Evolutionary conservation across 495 filamentous ascomycete genomes (phyloP), one percentile per base, ranked within the genome.

Genomic region (Penicillium subrubescens): DNA sequence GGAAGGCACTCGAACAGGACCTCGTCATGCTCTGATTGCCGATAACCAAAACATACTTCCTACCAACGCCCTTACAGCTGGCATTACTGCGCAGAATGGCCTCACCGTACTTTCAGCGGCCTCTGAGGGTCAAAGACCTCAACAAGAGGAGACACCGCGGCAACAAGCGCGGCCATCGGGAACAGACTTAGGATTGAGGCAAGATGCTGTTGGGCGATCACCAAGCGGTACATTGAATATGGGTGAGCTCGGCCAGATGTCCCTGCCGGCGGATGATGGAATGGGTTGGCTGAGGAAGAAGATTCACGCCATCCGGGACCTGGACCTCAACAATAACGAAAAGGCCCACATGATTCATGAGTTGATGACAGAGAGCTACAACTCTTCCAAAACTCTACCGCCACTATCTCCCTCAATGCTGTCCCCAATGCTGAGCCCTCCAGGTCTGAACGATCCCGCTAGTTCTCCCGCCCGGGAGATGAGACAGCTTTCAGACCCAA

Each of bases 261-360:
- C 81, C 23, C 79, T 99, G 54, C 96, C 95, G 0, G 95, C 89
- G 67, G 92, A 99, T 75, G 95, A 99, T 82, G 95, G 95, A 34
- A 97, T 96, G 91, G 82, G 87, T 8, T 75, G 78, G 57, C 76
- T 98, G 61, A 82, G 95, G 60, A 84, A 81, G 63, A 89, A 88
- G 74, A 94, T 99, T 63, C 84, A 91, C 43, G 84, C 84, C 35
- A 94, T 99, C 60, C 87, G 92, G 62, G 76, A 81, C 39, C 76
- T 84, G 17, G 81, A 86, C 10, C 79, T 90, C 27, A 75, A 87
- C n/a, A 87, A 85, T 60, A 75, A 83, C 19, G 88, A 93, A 62
- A 97, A 94, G 80, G 95, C 96, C 29, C 86, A 81, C 61, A 76
- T 90, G 81, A 89, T 99, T 77, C 95, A 98, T 75, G 77, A 83